Evolutionary conservation across 2,329 filamentous ascomycete genomes (phyloP).

Genomic region (Calonectria multiphialidica): DNA sequence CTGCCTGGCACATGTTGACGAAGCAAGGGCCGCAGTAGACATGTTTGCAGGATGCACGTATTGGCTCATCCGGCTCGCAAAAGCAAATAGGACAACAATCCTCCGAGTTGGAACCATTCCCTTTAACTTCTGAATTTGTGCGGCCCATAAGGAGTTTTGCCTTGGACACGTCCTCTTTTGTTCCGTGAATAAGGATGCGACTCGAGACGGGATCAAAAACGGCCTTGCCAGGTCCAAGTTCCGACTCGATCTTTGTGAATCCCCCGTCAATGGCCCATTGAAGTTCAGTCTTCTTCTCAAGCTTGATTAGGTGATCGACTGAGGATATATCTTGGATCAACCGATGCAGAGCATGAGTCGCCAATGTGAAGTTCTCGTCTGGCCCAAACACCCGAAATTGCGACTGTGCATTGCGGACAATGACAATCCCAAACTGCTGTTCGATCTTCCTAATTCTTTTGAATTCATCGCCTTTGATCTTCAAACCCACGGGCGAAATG

Average conservation of each 20-base stretch:
- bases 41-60: conserved; percentile 8
- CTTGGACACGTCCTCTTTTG: neutral
- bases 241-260: neutral
- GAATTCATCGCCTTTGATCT: neutral
- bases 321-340: neutral
- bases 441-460: conserved; percentile 14
- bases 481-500: conserved; percentile 15
- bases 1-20: neutral
- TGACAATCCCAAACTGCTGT: conserved; percentile 10
- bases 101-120: neutral
- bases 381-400: conserved; percentile 26
- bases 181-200: neutral
- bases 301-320: neutral
- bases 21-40: conserved; percentile 7
- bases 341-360: neutral
- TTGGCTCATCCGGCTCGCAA: neutral
- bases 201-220: neutral
- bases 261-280: neutral
- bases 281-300: neutral
- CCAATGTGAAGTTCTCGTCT: neutral
- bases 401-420: conserved; percentile 13
- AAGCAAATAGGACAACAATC: neutral
- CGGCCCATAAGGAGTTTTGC: neutral
- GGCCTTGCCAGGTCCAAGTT: neutral
- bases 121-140: neutral